Evolutionary conservation across 371 early-diverging fungal species (phyloP).

Genomic region (Circinella minor): DNA sequence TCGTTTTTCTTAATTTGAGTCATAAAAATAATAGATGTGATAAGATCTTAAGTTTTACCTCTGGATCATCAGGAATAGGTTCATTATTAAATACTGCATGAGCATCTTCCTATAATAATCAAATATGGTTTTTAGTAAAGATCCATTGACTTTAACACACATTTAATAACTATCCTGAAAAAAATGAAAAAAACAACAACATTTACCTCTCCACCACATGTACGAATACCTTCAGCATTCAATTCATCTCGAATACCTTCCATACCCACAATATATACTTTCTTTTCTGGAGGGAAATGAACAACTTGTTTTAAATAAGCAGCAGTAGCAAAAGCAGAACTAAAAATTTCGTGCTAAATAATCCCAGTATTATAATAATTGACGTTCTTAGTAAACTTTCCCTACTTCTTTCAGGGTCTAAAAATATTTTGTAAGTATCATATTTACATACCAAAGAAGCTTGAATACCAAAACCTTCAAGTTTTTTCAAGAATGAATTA

Average conservation of each 20-base stretch:
- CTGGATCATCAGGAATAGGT: slow-evolving; percentile 46
- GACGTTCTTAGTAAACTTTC: too few species aligned
- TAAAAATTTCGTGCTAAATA: slow-evolving; percentile 93
- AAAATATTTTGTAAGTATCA: neutral
- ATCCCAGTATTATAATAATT: too few species aligned
- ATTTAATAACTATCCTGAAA: too few species aligned
- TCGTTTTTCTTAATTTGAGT: neutral
- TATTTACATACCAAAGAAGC: slow-evolving; percentile 61
- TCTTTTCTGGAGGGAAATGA: slow-evolving; percentile 82
- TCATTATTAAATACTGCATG: slow-evolving; percentile 36
- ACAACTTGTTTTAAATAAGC: slow-evolving; percentile 84
- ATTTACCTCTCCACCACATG: slow-evolving; percentile 62
- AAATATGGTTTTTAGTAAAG: neutral
- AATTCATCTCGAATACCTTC: slow-evolving; percentile 90
- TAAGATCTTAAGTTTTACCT: slow-evolving; percentile 25
- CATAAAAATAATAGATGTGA: neutral
- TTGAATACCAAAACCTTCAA: slow-evolving; percentile 75
- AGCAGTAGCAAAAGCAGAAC: slow-evolving; percentile 95
- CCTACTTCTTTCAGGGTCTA: too few species aligned
- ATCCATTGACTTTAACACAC: neutral
- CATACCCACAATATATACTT: slow-evolving; percentile 92
- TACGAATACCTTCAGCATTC: slow-evolving; percentile 70
- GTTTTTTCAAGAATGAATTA: slow-evolving; percentile 79
- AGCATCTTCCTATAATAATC: slow-evolving; percentile 42
- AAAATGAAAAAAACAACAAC: slow-evolving; percentile 16